Evolutionary conservation across 2,329 filamentous ascomycete genomes (phyloP), one percentile per base, ranked within the genome.

Genomic region (Fusarium concolor): DNA sequence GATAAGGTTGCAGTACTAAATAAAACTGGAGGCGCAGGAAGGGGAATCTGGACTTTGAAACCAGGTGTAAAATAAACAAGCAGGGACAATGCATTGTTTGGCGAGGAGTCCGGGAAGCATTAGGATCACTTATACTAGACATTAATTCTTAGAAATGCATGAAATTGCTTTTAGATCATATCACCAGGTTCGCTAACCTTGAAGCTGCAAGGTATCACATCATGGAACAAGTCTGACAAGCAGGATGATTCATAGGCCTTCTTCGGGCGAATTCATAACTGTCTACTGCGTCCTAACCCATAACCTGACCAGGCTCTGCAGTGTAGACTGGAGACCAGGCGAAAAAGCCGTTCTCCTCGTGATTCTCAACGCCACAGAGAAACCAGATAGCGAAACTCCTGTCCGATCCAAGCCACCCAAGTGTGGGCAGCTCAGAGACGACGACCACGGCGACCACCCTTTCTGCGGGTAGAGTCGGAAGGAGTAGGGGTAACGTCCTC

Each of bases 391-490:
- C 75, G 76, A 77, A 79, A 77, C 74, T 78, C 77, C 75, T 76
- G 75, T 75, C 74, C 75, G 74, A 75, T 71, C 73, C 71, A 76
- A 74, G 70, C 70, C 65, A 71, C 64, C 69, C 62, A 74, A 57
- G 50, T 53, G 61, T 52, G 65, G 70, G 62, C 38, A 67, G 69
- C 85, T 92, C 88, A 99, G 85, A 99, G 92, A 97, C 96, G 95
- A 87, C 96, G 96, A 98, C 96, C 96, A 92, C 96, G 95, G 86
- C 96, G 94, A 97, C 96, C 96, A 88, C 96, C 96, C 94, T 99
- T 99, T 88, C 95, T 94, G 87, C 96, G 93, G 80, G 96, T 99
- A 84, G 93, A 97, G 86, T 99, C 96, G 84, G 96, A 99, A 78
- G 96, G 96, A 68, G 96, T 99, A 79, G 96, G 96, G 78, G 96